Evolutionary conservation across 192 early-diverging fungal genomes (phyloP), one percentile per base, ranked within the genome.

Genomic region (Umbelopsis sp.): DNA sequence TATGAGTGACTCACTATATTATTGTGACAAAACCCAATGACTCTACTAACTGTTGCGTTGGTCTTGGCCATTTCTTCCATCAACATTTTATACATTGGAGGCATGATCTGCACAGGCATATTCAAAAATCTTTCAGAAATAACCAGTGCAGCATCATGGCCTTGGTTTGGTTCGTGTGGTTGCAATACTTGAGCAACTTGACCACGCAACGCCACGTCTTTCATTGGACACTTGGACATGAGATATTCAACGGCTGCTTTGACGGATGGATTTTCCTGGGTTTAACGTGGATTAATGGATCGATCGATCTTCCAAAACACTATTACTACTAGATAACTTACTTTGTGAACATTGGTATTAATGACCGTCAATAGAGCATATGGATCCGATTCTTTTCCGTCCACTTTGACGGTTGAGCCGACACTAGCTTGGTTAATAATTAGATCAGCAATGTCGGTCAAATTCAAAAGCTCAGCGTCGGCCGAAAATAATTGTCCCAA

Each of bases 111-210:
- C 29, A 95, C 94, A 12, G 97, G 97, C 94, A 99, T 95, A 75
- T 99, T 99, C 75, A 99, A 87, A 25, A 99, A 86, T 7, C 97
- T 83, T 69, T 97, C 96, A 71, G 89, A 94, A 22, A 99, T 24
- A 25, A 99, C 73, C 65, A 96, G 69, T 0, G 89, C 95, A 17
- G 87, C 68, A 74, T 71, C 29, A 66, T 77, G 20, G 72, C 71
- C 31, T 14, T 29, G 56, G 17, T 62, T 62, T 62, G 56, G 56
- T 34, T 45, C 34, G 54, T 14, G 22, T 53, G 31, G 53, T 52
- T n/a, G 49, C 29, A 31, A 51, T 25, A 32, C 82, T 81, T 31
- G 69, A 36, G 14, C 77, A 73, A 62, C 56, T 62, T 62, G 56
- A 34, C 25, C 56, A 20, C 43, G 38, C 54, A 71, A 21, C 4